Conservation (phyloP, 495 filamentous ascomycete species). For the Cercophora newfieldiana region DNA sequence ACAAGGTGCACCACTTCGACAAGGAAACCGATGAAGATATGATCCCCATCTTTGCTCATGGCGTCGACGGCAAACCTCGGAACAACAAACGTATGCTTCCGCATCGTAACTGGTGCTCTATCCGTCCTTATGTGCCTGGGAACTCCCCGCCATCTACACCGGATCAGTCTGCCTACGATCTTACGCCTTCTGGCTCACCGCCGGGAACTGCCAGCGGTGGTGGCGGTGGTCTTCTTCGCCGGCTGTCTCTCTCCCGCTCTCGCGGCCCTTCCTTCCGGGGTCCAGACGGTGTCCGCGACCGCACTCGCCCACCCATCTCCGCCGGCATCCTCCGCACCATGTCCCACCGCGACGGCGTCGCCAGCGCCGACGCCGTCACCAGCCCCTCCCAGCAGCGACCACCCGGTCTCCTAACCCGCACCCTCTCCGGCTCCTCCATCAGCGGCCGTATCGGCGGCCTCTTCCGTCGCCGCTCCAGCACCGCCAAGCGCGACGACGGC, state of each 20-base stretch:
- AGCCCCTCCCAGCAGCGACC: slow-evolving; percentile 45
- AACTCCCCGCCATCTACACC: slow-evolving; percentile 70
- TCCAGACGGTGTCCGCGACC: slow-evolving; percentile 27
- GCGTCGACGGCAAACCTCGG: slow-evolving; percentile 82
- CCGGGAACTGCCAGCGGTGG: slow-evolving; percentile 21
- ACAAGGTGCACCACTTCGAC: slow-evolving; percentile 89
- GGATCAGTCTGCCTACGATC: slow-evolving; percentile 42
- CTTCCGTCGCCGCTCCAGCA: slow-evolving; percentile 54
- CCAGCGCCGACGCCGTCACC: slow-evolving; percentile 47
- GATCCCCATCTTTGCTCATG: slow-evolving; percentile 86
- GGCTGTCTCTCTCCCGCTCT: slow-evolving; percentile 44
- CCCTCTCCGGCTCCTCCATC: slow-evolving; percentile 31
- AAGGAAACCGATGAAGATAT: slow-evolving; percentile 88
- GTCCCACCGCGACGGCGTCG: slow-evolving; percentile 37
- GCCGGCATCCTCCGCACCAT: slow-evolving; percentile 39
- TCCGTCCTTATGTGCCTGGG: slow-evolving; percentile 77
- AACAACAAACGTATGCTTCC: slow-evolving; percentile 93
- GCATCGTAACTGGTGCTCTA: slow-evolving; percentile 89
- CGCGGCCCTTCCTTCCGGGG: slow-evolving; percentile 30
- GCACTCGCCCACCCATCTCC: slow-evolving; percentile 37
- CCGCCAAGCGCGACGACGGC: slow-evolving; percentile 44
- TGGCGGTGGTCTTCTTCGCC: slow-evolving; percentile 34
- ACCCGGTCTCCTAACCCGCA: slow-evolving; percentile 63
- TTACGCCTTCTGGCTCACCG: slow-evolving; percentile 35
- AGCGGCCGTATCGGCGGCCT: slow-evolving; percentile 44